Base-by-base conservation (phyloP, 2,329 filamentous ascomycete species). In the Fusarium xylarioides region DNA sequence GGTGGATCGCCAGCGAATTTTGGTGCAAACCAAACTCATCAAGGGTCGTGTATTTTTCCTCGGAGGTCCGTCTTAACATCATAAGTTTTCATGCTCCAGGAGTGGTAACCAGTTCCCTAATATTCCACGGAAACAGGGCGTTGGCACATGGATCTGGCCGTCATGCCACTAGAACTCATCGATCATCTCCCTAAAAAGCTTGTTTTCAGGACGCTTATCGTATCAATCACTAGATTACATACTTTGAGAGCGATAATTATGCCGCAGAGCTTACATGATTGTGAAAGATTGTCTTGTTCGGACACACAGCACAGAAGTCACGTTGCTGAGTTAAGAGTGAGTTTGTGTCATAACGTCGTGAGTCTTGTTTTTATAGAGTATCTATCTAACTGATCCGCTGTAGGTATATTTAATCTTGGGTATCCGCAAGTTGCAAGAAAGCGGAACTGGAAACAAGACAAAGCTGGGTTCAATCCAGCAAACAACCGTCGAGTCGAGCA, bases 341-440 rank as follows among this genome's bases (percentile, higher is more conserved):
- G 47, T 28, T 40, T 55, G n/a, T 66, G 54, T 72, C 69, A 49
- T 72, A 66, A 73, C 61, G 28, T 67, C 52, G 52, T 71, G 40
- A 71, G 58, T 60, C 59, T 66, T 74, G 43, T 49, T 60, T 53
- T 66, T 70, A 38, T 53, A 52, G 59, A 34, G 57, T 55, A 67
- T 67, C 46, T 71, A 71, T 73, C 19, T 71, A 68, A 56, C 54
- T 28, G 55, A 74, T 60, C 62, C 47, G 46, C 44, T 47, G 49
- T 34, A 43, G 18, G 16, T 46, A 66, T 52, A 5, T 38, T 57
- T 49, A 34, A 40, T 32, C n/a, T 60, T 34, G 56, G 44, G 56
- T 66, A 70, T 73, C 63, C 40, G 26, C 34, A 54, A 58, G 44
- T 49, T 61, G 30, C 42, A 23, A 59, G 61, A 71, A 34, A 59